Evolutionary conservation across 164 flowering plant species (phyloP).

Genomic region (Liriodendron chinense): DNA sequence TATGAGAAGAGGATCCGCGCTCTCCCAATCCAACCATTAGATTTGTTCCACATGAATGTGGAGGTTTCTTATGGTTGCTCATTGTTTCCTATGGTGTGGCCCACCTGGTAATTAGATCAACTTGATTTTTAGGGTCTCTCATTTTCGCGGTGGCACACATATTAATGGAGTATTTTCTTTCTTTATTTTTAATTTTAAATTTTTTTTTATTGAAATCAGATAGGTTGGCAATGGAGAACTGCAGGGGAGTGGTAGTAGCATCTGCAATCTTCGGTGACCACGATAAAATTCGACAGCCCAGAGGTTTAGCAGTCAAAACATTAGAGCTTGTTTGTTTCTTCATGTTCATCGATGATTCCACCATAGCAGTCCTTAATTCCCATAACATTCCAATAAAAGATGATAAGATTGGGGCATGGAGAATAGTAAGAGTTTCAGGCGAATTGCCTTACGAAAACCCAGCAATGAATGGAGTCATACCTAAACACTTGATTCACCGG

Average conservation of each 20-base stretch:
- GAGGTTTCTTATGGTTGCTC: too few relatives aligned
- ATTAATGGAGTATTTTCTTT: background rate
- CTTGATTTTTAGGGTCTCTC: too few relatives aligned
- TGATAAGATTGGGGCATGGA: constrained; percentile 66
- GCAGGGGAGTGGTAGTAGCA: constrained; percentile 68
- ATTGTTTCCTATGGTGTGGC: too few relatives aligned
- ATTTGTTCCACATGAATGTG: too few relatives aligned
- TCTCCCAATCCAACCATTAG: too few relatives aligned
- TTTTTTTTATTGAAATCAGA: constrained; percentile 37
- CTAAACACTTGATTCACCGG: constrained; percentile 78
- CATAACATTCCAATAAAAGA: constrained; percentile 46
- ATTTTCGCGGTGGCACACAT: too few relatives aligned
- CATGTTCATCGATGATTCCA: constrained; percentile 79
- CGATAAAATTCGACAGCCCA: constrained; percentile 91
- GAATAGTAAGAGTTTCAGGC: constrained; percentile 49
- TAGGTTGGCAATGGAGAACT: constrained; percentile 63
- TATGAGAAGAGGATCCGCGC: too few relatives aligned
- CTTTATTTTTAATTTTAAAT: background rate
- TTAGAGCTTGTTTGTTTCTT: constrained; percentile 65
- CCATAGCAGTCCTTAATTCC: constrained; percentile 45
- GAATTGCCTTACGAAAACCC: constrained; percentile 52
- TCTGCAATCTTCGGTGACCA: constrained; percentile 87
- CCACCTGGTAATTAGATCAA: too few relatives aligned
- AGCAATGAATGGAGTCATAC: constrained; percentile 83
- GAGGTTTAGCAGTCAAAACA: constrained; percentile 69